Percentiles rank a stretch among this genome's conserved stretches.
Conservation (phyloP, 106 monocot genomes). For the Acorus calamus region DNA sequence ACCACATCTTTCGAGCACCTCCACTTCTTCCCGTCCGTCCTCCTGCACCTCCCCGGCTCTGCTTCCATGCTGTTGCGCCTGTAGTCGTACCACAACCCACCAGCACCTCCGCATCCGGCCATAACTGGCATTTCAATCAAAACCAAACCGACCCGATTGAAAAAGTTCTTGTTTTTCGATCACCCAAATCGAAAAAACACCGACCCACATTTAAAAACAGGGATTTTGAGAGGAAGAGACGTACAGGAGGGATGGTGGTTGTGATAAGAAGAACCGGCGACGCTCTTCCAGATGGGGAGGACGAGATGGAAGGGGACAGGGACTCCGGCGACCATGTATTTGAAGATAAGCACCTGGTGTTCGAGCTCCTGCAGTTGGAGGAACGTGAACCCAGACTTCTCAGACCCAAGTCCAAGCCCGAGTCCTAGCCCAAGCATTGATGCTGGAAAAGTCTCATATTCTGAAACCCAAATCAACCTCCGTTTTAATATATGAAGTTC, state of each 20-base stretch:
- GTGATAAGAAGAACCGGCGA: slow-evolving; percentile 36
- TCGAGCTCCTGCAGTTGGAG: slow-evolving; percentile 79
- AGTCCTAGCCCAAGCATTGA: slow-evolving; percentile 5
- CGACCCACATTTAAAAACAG: no score
- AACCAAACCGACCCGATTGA: not conserved
- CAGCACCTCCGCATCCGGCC: slow-evolving; percentile 22
- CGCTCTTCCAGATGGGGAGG: slow-evolving; percentile 84
- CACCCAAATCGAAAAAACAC: no score
- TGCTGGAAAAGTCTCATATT: no score
- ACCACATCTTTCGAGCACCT: slow-evolving; percentile 63
- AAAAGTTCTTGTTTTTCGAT: no score
- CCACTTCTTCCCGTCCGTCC: slow-evolving; percentile 84
- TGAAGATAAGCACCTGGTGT: slow-evolving; percentile 75
- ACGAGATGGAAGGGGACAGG: slow-evolving; percentile 77
- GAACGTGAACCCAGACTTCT: slow-evolving; percentile 45
- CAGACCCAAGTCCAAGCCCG: slow-evolving; percentile 17
- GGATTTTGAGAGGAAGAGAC: not conserved
- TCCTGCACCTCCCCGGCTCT: slow-evolving; percentile 72
- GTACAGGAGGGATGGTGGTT: slow-evolving; percentile 27
- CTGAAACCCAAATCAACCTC: no score
- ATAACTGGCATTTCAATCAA: not conserved
- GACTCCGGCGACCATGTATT: slow-evolving; percentile 58
- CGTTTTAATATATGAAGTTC: no score
- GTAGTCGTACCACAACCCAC: slow-evolving; percentile 54
- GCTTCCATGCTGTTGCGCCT: slow-evolving; percentile 54